Conservation (phyloP, 208 protist species). For the Wallacemonas collosoma region DNA sequence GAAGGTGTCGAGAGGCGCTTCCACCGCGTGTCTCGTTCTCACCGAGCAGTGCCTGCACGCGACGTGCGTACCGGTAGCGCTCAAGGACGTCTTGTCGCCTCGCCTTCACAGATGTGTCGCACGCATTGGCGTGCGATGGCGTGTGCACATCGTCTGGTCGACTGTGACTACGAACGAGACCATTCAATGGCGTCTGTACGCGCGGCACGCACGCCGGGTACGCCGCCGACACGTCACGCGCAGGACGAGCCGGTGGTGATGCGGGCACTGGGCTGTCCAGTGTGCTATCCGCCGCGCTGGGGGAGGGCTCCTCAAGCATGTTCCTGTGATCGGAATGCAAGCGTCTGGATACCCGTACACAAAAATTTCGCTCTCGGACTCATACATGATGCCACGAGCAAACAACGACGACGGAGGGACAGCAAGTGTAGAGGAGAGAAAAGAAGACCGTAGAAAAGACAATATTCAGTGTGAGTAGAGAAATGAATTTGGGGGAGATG, state of each 20-base stretch:
- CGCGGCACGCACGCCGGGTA: background rate
- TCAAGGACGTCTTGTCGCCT: background rate
- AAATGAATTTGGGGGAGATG: too few relatives aligned
- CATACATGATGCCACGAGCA: too few relatives aligned
- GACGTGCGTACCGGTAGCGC: background rate
- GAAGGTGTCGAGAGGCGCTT: background rate
- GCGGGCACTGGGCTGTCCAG: background rate
- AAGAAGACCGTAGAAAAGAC: too few relatives aligned
- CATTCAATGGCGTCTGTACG: background rate
- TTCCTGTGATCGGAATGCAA: too few relatives aligned
- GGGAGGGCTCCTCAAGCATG: too few relatives aligned
- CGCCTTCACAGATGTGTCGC: background rate
- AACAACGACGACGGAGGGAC: too few relatives aligned
- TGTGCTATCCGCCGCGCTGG: too few relatives aligned
- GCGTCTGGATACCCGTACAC: too few relatives aligned
- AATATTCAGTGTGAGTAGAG: too few relatives aligned
- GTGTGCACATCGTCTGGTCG: background rate
- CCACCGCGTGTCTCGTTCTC: background rate
- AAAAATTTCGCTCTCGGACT: too few relatives aligned
- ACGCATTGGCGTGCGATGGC: background rate
- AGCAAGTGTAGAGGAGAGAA: too few relatives aligned
- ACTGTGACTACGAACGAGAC: conserved; percentile 7
- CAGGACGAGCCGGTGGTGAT: background rate
- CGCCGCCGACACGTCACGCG: background rate
- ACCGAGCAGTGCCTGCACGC: conserved; percentile 1